Evolutionary conservation across 169 alveolate genomes (phyloP), one percentile per base, ranked within the genome.

Genomic region (Pseudocohnilembus persalinus): DNA sequence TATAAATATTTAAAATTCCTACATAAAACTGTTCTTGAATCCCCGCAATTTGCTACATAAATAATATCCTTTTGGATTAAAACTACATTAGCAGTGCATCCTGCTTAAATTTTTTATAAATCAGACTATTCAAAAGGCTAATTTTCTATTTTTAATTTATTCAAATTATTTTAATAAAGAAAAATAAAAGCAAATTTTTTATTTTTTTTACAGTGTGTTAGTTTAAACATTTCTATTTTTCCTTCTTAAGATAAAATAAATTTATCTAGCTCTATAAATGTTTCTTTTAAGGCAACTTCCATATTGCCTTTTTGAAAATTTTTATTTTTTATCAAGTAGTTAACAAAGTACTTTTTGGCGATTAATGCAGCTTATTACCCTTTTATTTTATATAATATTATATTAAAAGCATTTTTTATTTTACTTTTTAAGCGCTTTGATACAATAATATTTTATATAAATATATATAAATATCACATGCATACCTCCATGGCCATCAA

Each of bases 41-140:
- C 99, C 0, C 99, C 99, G 74, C 95, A 94, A 88, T 94, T 95
- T 30, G 98, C 98, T 68, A 93, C 92, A 82, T 90, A 92, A 0
- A 92, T 84, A 74, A 73, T 77, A 77, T 80, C 81, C 15, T 92
- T 92, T 26, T 90, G 88, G 0, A 94, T 82, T 33, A 94, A 77
- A 35, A 90, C 88, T 33, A 90, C 92, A 49, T 94, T 93, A 0
- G 97, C 96, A 25, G 97, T 94, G 74, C 97, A 91, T 20, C 98
- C 98, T 4, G 95, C 92, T 33, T 77, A 31, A 0, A 4, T 49
- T 11, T 49, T 49, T 11, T 49, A 49, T 49, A 74, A 34, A 74
- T 88, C 88, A 29, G 29, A 1, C 15, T 78, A 73, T 29, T 28
- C 72, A 11, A 20, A 49, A 20, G 26, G 4, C 4, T 20, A n/a